Percentiles rank a stretch among this genome's conserved stretches.
These are phyloP conservation scores for Ustilago loliicola DNA, from an alignment of 1,284 basidiomycete species.

Conservation along the genomic window DNA sequence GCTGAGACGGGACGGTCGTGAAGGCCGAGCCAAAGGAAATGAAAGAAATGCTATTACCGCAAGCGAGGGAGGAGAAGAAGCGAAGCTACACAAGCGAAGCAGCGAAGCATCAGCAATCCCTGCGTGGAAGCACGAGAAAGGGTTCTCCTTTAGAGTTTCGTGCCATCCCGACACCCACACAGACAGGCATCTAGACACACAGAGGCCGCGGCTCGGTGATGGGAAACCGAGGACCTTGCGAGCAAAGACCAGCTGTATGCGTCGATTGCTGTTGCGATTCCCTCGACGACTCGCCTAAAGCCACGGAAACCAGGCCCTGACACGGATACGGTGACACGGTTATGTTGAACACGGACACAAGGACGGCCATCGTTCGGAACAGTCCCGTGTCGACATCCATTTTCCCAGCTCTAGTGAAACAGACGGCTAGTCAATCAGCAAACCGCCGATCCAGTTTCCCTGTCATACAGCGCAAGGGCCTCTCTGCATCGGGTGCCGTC, in stretches of 20 bases:
- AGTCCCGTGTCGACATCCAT: slow-evolving; percentile 3
- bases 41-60: background rate
- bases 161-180: background rate
- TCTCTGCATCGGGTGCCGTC: background rate
- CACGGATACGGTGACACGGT: background rate
- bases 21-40: background rate
- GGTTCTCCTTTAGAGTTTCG: background rate
- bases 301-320: background rate
- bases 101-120: background rate
- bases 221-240: background rate
- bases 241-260: slow-evolving; percentile 5
- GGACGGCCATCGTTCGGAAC: slow-evolving; percentile 5
- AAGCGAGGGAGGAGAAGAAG: too few species aligned
- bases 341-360: background rate
- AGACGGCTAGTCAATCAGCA: slow-evolving; percentile 13
- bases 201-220: background rate
- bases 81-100: background rate
- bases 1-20: background rate
- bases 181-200: background rate
- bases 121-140: background rate
- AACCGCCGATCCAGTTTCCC: background rate
- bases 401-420: background rate
- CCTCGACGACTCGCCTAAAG: slow-evolving; percentile 6
- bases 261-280: background rate
- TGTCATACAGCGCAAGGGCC: background rate